These are phyloP conservation scores for Exobasidium cylindrosporum DNA, from an alignment of 1,284 basidiomycete genomes.

Conservation along the genomic window DNA sequence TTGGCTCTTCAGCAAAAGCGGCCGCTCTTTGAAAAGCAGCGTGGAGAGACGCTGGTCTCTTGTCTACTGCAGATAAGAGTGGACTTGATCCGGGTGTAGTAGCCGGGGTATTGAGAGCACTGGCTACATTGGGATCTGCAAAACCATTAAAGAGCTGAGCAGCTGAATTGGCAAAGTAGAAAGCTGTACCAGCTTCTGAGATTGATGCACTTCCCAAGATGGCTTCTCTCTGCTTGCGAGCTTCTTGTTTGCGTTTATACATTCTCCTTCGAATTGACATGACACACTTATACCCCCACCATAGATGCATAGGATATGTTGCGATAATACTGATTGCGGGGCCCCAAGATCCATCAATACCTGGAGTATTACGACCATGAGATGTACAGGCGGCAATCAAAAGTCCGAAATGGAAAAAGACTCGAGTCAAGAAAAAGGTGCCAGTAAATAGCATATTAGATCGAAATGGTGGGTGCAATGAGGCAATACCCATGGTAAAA, in stretches of 20 bases:
- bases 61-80: slow-evolving; percentile 27
- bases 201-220: slow-evolving; percentile 16
- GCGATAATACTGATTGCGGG: slow-evolving; percentile 32
- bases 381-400: slow-evolving; percentile 30
- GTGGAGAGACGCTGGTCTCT: slow-evolving; percentile 32
- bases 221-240: slow-evolving; percentile 24
- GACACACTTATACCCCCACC: slow-evolving; percentile 54
- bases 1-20: slow-evolving; percentile 27
- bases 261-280: slow-evolving; percentile 45
- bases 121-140: slow-evolving; percentile 35
- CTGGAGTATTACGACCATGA: slow-evolving; percentile 35
- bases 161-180: slow-evolving; percentile 27
- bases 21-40: slow-evolving; percentile 35
- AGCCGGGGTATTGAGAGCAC: slow-evolving; percentile 48
- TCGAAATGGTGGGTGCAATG: slow-evolving; percentile 41
- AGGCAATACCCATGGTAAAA: slow-evolving; percentile 50
- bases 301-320: slow-evolving; percentile 53
- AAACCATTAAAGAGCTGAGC: slow-evolving; percentile 44
- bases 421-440: slow-evolving; percentile 48
- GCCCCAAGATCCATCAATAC: slow-evolving; percentile 33
- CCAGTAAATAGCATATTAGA: slow-evolving; percentile 52
- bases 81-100: slow-evolving; percentile 37
- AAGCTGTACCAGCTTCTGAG: slow-evolving; percentile 22
- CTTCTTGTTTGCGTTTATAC: slow-evolving; percentile 42
- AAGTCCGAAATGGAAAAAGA: slow-evolving; percentile 48